Percentiles rank a stretch among this genome's conserved stretches.
These are phyloP conservation scores for Blastocystis hominis DNA, from an alignment of 352 stramenopile genomes.

Conservation along the genomic window DNA sequence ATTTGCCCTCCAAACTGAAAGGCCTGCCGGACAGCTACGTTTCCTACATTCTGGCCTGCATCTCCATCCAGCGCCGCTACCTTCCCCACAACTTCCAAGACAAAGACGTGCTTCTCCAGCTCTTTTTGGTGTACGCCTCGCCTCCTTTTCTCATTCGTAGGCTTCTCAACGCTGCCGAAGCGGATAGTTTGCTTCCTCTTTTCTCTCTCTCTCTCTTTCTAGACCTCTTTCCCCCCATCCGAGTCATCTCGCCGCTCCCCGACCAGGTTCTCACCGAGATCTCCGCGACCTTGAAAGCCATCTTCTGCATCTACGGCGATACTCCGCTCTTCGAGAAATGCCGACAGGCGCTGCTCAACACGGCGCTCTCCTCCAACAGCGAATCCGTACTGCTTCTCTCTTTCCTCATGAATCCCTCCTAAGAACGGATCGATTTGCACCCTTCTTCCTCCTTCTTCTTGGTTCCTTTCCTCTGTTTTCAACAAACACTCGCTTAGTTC, in stretches of 20 bases:
- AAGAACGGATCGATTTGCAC: background rate
- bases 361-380: background rate
- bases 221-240: background rate
- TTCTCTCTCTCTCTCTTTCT: background rate
- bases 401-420: background rate
- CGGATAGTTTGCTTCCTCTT: background rate
- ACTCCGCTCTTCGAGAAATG: background rate
- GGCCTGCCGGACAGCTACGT: background rate
- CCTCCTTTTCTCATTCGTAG: background rate
- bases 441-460: background rate
- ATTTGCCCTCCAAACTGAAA: background rate
- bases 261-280: background rate
- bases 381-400: background rate
- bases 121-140: background rate
- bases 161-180: background rate
- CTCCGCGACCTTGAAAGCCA: background rate
- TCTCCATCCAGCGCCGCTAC: slow-evolving; percentile 14
- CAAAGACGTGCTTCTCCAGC: background rate
- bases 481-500: background rate
- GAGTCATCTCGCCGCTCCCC: background rate
- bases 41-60: background rate
- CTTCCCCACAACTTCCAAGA: background rate
- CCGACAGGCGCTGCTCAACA: background rate
- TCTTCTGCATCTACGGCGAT: background rate
- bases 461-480: background rate